Evolutionary conservation across 192 early-diverging fungal genomes (phyloP), one percentile per base, ranked within the genome.

Genomic region (Coemansia asiatica): DNA sequence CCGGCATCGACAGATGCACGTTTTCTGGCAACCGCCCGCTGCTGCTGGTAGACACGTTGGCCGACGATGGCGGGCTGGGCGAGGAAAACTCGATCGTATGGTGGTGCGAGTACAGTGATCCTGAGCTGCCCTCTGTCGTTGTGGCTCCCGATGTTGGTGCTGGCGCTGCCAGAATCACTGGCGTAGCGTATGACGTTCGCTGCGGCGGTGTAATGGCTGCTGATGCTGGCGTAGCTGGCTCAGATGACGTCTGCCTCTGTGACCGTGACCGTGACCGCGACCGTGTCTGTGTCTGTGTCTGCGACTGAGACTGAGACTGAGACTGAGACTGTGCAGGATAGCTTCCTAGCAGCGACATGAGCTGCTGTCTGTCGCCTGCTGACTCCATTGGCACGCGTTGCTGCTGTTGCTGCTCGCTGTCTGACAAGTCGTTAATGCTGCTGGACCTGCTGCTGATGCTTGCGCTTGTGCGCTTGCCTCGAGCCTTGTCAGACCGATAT

Each of bases 61-160:
- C 78, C 9, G 78, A 81, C 1, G 78, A 65, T 13, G 78, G 78
- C 46, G 78, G 78, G 31, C 72, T 81, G 56, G 78, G 78, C 55
- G 78, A 75, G 9, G 66, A 50, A 33, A 81, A 71, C 36, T 75
- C 73, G 16, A 28, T 46, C 2, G 67, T 53, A 38, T 64, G 68
- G 48, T 64, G 71, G 58, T 69, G 66, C 27, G 72, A 81, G 21
- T 58, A 60, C 16, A 47, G 40, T 16, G 76, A 79, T 19, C 76
- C 68, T 1, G 76, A 74, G 54, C 76, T 79, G 49, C 65, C 69
- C 16, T 38, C 50, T 13, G 62, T 28, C 31, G 18, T 51, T 21
- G 46, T 31, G 7, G 46, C n/a, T 31, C 38, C 59, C 12, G 58
- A 50, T 18, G 15, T 22, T 23, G 36, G 3, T 27, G 46, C 36